phyloP scores from a whole-genome alignment of 2,329 filamentous ascomycete genomes.

The Aspergillus ochraceus region DNA sequence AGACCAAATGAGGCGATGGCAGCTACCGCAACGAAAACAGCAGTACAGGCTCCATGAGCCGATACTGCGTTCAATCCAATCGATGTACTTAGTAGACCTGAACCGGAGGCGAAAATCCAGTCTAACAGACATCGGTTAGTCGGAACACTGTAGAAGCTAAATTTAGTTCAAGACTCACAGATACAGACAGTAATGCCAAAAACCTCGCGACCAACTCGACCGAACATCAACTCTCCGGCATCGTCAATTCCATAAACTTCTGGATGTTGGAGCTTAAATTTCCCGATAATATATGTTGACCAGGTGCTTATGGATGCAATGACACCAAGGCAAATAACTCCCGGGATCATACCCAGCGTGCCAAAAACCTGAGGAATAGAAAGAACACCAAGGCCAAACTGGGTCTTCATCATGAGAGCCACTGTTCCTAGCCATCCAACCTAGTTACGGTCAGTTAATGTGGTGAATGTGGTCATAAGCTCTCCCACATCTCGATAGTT shows the following conservation, averaged over 20 bases:
- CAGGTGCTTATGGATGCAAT: not conserved
- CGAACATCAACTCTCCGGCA: not conserved
- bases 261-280: not conserved
- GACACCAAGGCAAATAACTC: not conserved
- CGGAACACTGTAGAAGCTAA: not conserved
- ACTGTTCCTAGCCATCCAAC: slow-evolving; percentile 46
- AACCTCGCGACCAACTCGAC: no score
- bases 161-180: no score
- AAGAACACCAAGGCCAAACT: slow-evolving; percentile 48
- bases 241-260: not conserved
- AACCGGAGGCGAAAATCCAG: not conserved
- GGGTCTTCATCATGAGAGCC: slow-evolving; percentile 47
- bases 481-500: no score
- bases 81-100: not conserved
- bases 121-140: not conserved
- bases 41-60: not conserved
- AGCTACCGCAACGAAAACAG: not conserved
- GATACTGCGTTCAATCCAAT: not conserved
- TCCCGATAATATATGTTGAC: not conserved
- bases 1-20: not conserved
- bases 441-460: slow-evolving; percentile 13
- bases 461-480: no score
- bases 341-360: not conserved
- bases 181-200: no score
- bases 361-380: slow-evolving; percentile 47